Conservation (phyloP, 2,329 filamentous ascomycete genomes). For the Trichoderma sp. region DNA sequence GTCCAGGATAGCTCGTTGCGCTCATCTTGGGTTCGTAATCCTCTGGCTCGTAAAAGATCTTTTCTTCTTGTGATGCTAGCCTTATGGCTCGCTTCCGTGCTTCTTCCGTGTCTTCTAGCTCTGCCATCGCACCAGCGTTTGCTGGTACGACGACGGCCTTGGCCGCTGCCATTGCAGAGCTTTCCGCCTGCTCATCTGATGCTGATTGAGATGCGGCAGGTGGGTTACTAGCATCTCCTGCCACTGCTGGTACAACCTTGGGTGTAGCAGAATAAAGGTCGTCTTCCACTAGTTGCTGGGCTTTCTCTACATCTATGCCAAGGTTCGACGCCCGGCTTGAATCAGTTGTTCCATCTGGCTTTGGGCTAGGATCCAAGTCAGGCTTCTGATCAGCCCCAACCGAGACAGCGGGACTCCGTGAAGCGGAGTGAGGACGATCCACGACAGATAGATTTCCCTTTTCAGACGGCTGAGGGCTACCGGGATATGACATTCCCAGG, state of each 20-base stretch:
- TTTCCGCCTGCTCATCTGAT: constrained; percentile 15
- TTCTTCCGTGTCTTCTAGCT: constrained; percentile 43
- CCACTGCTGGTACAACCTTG: constrained; percentile 15
- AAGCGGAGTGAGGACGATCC: not conserved
- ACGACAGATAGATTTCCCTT: not conserved
- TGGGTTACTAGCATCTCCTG: not conserved
- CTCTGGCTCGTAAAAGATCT: constrained; percentile 45
- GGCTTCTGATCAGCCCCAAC: constrained; percentile 10
- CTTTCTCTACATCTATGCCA: constrained; percentile 17
- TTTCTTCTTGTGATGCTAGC: constrained; percentile 50
- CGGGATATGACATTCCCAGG: not conserved
- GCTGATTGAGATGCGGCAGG: not conserved
- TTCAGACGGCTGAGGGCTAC: constrained; percentile 5
- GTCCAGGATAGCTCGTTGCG: constrained; percentile 66
- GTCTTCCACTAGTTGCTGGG: constrained; percentile 26
- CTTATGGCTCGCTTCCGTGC: constrained; percentile 45
- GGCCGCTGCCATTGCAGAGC: constrained; percentile 1
- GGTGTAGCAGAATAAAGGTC: constrained; percentile 38
- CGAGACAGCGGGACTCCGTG: constrained; percentile 1
- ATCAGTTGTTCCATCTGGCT: not conserved
- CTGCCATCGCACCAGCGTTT: constrained; percentile 27
- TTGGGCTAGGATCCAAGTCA: not conserved
- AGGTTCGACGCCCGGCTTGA: not conserved
- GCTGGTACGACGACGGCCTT: constrained; percentile 16
- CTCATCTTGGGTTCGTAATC: constrained; percentile 56